Conservation (phyloP, 352 stramenopile species). For the Phytophthora ramorum region DNA sequence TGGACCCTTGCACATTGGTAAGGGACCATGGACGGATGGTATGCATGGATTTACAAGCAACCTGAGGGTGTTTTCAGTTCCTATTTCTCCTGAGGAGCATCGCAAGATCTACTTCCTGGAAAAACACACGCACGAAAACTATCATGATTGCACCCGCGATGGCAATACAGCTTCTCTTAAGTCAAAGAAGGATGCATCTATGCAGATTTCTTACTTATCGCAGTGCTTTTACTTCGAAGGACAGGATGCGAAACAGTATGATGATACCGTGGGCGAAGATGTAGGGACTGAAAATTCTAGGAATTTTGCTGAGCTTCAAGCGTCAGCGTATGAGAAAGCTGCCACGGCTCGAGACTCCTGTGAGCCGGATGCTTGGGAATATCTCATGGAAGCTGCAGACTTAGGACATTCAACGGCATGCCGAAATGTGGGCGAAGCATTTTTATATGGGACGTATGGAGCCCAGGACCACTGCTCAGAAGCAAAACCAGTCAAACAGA, state of each 20-base stretch:
- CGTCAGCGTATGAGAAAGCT: slow-evolving; percentile 17
- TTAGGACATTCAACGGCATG: slow-evolving; percentile 39
- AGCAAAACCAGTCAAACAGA: slow-evolving; percentile 14
- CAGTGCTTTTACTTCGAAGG: slow-evolving; percentile 29
- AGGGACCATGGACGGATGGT: slow-evolving; percentile 73
- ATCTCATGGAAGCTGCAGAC: slow-evolving; percentile 44
- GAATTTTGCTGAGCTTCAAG: slow-evolving; percentile 19
- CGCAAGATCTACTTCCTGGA: slow-evolving; percentile 35
- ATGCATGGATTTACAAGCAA: slow-evolving; percentile 71
- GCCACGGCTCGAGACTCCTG: slow-evolving; percentile 22
- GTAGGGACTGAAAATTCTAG: neutral
- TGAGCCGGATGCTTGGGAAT: slow-evolving; percentile 34
- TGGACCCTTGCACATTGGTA: slow-evolving; percentile 69
- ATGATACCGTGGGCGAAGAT: neutral
- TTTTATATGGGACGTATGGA: slow-evolving; percentile 45
- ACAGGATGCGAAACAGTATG: neutral
- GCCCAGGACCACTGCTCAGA: slow-evolving; percentile 23
- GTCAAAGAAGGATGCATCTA: neutral
- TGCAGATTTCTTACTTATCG: slow-evolving; percentile 52
- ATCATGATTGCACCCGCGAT: neutral
- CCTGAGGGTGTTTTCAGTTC: slow-evolving; percentile 48
- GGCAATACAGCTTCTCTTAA: neutral
- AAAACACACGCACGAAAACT: slow-evolving; percentile 36
- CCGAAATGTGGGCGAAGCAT: slow-evolving; percentile 36
- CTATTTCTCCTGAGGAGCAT: slow-evolving; percentile 42